Evolutionary conservation across 2,329 filamentous ascomycete species (phyloP).

Genomic region (Trichoderma hamatum): DNA sequence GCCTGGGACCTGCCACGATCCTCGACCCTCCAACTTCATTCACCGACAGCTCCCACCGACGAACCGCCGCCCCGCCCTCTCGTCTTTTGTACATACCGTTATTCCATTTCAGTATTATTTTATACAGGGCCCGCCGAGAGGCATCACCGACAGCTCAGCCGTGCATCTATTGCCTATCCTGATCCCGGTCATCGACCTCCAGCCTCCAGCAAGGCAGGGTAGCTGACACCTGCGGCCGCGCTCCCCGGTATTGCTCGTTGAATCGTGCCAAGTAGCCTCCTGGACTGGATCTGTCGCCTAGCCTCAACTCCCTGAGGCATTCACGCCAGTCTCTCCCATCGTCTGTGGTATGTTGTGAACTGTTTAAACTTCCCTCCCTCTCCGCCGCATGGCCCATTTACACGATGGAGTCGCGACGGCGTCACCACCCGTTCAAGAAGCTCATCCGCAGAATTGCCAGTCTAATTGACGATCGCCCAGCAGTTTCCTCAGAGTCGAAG

Average conservation of each 20-base stretch:
- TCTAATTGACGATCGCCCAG: conserved; percentile 30
- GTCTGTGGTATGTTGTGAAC: conserved; percentile 24
- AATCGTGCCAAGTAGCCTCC: conserved; percentile 11
- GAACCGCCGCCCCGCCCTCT: background rate
- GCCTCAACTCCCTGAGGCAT: conserved; percentile 15
- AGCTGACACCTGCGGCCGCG: conserved; percentile 23
- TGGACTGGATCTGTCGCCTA: conserved; percentile 21
- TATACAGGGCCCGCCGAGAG: conserved; percentile 22
- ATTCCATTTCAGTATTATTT: conserved; percentile 14
- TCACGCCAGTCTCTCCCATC: conserved; percentile 10
- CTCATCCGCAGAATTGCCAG: conserved; percentile 40
- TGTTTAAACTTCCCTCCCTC: conserved; percentile 2
- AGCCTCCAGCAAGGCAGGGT: conserved; percentile 16
- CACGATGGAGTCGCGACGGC: conserved; percentile 35
- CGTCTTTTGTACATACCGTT: conserved; percentile 11
- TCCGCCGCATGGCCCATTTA: conserved; percentile 11
- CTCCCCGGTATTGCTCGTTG: conserved; percentile 5
- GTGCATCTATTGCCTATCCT: conserved; percentile 17
- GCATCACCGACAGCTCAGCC: conserved; percentile 16
- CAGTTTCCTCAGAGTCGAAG: conserved; percentile 28
- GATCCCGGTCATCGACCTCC: conserved; percentile 18
- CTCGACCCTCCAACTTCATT: background rate
- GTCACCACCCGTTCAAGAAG: conserved; percentile 35
- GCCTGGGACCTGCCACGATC: background rate
- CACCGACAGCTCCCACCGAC: background rate